A percentile compares a stretch with the other conserved stretches of the same genome.
phyloP scores from a whole-genome alignment of 2,329 filamentous ascomycete species.

The Raffaelea ambrosiae region DNA sequence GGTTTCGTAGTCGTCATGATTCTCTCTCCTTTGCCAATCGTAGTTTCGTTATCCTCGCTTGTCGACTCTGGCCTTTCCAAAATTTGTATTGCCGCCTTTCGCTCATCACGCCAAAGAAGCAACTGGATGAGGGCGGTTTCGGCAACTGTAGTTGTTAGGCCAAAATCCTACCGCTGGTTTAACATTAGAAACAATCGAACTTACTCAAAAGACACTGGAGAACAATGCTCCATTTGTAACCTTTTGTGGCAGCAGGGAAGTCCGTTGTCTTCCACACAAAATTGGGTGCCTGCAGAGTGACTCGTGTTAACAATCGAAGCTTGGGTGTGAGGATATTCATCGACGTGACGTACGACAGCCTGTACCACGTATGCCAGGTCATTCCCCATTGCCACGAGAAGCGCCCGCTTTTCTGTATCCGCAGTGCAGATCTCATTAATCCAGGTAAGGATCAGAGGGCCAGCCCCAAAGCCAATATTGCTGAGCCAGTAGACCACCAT shows the following conservation, averaged over 20 bases:
- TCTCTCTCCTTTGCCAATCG: no score
- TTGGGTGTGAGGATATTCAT: no score
- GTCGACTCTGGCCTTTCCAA: no score
- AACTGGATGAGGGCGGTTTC: constrained; percentile 20
- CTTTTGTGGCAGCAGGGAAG: constrained; percentile 26
- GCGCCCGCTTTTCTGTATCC: constrained; percentile 19
- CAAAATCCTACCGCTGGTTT: neutral
- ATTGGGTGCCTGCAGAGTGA: constrained; percentile 23
- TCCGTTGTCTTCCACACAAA: constrained; percentile 32
- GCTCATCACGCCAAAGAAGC: constrained; percentile 20
- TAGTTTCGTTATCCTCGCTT: no score
- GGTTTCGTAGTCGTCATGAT: no score
- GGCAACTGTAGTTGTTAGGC: constrained; percentile 11
- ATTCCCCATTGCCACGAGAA: constrained; percentile 16
- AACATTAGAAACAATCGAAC: constrained; percentile 6
- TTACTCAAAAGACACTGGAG: constrained; percentile 25
- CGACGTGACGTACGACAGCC: constrained; percentile 18
- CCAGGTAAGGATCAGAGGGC: constrained; percentile 27
- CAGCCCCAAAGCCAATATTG: constrained; percentile 26
- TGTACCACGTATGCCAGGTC: constrained; percentile 18
- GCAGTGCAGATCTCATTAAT: constrained; percentile 17
- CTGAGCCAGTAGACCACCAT: constrained; percentile 29
- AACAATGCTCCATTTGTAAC: constrained; percentile 26
- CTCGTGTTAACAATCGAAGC: no score
- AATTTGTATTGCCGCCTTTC: neutral